Conservation (phyloP, 192 early-diverging fungal species). For the Chytriomyces confervae region DNA sequence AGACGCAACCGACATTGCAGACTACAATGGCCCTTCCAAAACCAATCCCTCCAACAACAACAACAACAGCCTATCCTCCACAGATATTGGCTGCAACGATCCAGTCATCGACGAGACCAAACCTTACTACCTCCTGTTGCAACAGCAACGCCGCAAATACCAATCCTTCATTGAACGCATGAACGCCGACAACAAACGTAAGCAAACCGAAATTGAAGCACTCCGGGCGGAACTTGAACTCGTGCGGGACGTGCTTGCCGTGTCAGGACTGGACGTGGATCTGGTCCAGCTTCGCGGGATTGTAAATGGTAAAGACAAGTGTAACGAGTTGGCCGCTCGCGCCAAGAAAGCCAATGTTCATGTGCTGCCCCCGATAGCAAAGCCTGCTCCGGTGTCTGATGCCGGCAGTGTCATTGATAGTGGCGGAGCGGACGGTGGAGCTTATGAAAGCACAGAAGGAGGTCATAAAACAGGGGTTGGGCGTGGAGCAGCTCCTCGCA, state of each 20-base stretch:
- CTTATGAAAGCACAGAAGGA: neutral
- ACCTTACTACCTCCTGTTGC: slow-evolving; percentile 46
- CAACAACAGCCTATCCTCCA: slow-evolving; percentile 3
- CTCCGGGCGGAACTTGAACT: slow-evolving; percentile 45
- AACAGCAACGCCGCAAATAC: slow-evolving; percentile 54
- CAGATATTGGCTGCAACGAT: slow-evolving; percentile 4
- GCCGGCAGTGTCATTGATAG: neutral
- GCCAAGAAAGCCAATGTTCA: slow-evolving; percentile 26
- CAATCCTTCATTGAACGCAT: slow-evolving; percentile 45
- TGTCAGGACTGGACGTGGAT: slow-evolving; percentile 44
- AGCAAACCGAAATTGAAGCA: slow-evolving; percentile 51
- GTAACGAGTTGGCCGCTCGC: slow-evolving; percentile 20
- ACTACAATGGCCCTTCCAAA: neutral
- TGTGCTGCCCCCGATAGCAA: slow-evolving; percentile 36
- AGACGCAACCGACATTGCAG: slow-evolving; percentile 14
- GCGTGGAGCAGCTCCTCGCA: neutral
- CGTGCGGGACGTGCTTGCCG: slow-evolving; percentile 40
- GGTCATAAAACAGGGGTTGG: neutral
- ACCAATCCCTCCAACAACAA: slow-evolving; percentile 1
- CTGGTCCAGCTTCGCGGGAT: slow-evolving; percentile 38
- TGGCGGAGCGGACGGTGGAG: slow-evolving; percentile 8
- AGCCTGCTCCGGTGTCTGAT: neutral
- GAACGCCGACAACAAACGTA: slow-evolving; percentile 50
- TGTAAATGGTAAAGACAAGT: slow-evolving; percentile 18
- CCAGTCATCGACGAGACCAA: slow-evolving; percentile 2